phyloP scores from a whole-genome alignment of 2,329 filamentous ascomycete genomes.

The Phialophora tarda region DNA sequence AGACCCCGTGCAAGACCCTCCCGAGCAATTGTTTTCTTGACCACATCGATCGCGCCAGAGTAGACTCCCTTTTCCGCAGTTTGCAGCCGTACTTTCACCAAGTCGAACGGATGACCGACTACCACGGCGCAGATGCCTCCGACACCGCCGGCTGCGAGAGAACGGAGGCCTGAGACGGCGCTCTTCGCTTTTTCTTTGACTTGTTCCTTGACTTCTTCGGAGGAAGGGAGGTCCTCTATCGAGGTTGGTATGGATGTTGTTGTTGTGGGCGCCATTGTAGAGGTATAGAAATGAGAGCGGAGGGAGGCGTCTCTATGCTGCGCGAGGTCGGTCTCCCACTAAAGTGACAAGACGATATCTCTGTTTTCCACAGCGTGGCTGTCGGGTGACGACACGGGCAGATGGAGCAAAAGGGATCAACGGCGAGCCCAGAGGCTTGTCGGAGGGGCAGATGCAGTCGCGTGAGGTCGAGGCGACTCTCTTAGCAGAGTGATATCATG shows the following conservation, averaged over 20 bases:
- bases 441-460: conserved; percentile 21
- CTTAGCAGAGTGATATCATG: conserved; percentile 17
- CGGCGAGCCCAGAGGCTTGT: conserved; percentile 24
- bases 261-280: conserved; percentile 35
- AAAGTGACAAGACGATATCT: neutral
- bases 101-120: conserved; percentile 94
- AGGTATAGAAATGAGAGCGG: neutral
- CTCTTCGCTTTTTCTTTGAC: conserved; percentile 57
- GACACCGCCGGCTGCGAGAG: conserved; percentile 86
- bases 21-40: conserved; percentile 82
- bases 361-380: neutral
- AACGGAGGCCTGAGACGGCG: conserved; percentile 71
- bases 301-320: neutral
- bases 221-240: conserved; percentile 44
- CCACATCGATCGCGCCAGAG: conserved; percentile 86
- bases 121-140: conserved; percentile 93
- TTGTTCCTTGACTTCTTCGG: conserved; percentile 59
- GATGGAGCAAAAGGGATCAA: conserved; percentile 24
- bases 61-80: conserved; percentile 95
- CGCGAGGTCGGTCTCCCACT: neutral
- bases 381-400: conserved; percentile 7
- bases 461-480: conserved; percentile 1
- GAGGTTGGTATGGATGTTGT: conserved; percentile 37
- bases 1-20: conserved; percentile 80
- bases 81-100: conserved; percentile 97